Base-by-base conservation (phyloP, 306 rosid species). In the Ormosia emarginata region DNA sequence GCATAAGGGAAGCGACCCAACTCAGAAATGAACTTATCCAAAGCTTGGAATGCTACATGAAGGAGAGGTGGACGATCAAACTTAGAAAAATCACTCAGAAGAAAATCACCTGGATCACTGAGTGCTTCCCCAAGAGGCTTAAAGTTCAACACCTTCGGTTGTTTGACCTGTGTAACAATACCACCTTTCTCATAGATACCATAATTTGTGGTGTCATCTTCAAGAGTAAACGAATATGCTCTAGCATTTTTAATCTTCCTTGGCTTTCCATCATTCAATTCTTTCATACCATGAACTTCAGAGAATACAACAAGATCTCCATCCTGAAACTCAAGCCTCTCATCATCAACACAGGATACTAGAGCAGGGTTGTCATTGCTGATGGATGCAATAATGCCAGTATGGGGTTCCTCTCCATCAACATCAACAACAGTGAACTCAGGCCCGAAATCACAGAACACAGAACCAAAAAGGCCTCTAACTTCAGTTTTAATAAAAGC, bases 361-460 rank as follows among this genome's bases (percentile, higher is more conserved):
- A 90, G 78, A 34, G 98, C 89, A 78, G 94, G 92, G 62, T 88
- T 90, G 83, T 91, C 98, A 67, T 94, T 94, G 88, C 92, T 88
- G 49, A 94, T 81, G 40, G 98, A 94, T 40, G 97, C 98, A 80
- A 94, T 90, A 15, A 94, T 94, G 64, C 98, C 98, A 1, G 90
- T 83, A 74, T 89, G 94, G 2, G 97, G 98, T 50, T 94, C 98
- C 84, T 95, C 94, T 67, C 99, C 99, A 85, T 90, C 94, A 82
- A 93, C 97, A 70, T 93, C 99, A 39, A 83, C 69, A 83, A 95
- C 97, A 78, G 98, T 93, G 86, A 95, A 95, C 78, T 87, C 94
- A 3, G 98, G 97, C 75, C 98, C 99, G 75, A 95, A 95, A 89
- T 95, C 99, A 85, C 97, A 95, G 79, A 95, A 95, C 33, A 91